Evolutionary conservation across 2,329 filamentous ascomycete species (phyloP).

Genomic region (Rosellinia necatrix): DNA sequence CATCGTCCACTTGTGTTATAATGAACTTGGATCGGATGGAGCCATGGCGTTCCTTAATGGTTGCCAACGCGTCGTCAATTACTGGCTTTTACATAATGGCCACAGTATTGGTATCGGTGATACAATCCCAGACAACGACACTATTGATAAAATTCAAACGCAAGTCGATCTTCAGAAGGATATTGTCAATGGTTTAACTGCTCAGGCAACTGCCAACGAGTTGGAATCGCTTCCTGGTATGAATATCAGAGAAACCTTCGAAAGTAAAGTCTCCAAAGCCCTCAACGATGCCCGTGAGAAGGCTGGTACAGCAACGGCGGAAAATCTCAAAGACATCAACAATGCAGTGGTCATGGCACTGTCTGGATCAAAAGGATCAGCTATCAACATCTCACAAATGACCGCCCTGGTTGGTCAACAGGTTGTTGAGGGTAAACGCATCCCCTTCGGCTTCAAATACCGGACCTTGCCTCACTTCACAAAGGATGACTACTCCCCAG

Average conservation of each 20-base stretch:
- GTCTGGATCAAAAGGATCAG: constrained; percentile 97
- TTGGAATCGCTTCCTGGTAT: constrained; percentile 96
- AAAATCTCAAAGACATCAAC: constrained; percentile 92
- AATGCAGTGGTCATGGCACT: constrained; percentile 96
- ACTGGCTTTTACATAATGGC: constrained; percentile 95
- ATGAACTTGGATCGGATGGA: constrained; percentile 83
- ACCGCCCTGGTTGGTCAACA: constrained; percentile 97
- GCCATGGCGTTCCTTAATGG: constrained; percentile 97
- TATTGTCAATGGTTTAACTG: constrained; percentile 76
- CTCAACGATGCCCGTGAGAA: constrained; percentile 96
- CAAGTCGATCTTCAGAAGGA: constrained; percentile 82
- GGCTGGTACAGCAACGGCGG: constrained; percentile 89
- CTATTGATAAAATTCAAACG: constrained; percentile 81
- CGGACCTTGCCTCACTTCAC: constrained; percentile 96
- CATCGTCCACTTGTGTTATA: constrained; percentile 95
- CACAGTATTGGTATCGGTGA: constrained; percentile 99
- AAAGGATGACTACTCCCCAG: constrained; percentile 98
- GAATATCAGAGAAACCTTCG: constrained; percentile 98
- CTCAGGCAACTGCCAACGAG: constrained; percentile 79
- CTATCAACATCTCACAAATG: constrained; percentile 99
- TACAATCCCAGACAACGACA: constrained; percentile 86
- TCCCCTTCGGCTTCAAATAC: constrained; percentile 99
- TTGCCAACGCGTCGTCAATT: constrained; percentile 90
- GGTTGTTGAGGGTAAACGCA: constrained; percentile 97
- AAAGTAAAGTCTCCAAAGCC: constrained; percentile 93